phyloP scores from a whole-genome alignment of 2,329 filamentous ascomycete genomes.

The Sporothrix variecibatus region DNA sequence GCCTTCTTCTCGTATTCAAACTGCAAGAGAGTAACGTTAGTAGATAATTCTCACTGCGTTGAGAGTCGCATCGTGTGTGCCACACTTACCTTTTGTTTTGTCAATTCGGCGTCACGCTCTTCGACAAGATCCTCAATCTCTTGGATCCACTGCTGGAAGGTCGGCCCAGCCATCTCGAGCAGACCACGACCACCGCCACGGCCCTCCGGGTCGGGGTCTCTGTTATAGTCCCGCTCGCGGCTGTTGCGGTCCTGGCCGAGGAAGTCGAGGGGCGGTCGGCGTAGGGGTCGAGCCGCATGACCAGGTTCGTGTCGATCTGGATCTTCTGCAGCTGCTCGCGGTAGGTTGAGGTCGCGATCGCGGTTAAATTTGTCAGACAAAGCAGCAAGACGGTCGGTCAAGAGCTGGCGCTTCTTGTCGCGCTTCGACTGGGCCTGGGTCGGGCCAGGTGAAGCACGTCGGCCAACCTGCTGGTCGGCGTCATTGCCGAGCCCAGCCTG shows the following conservation, averaged over 20 bases:
- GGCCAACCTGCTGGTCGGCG: conserved; percentile 32
- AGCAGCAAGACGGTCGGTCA: conserved; percentile 75
- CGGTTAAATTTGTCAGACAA: conserved; percentile 77
- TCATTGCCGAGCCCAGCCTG: conserved; percentile 22
- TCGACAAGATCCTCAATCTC: conserved; percentile 88
- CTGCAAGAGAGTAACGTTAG: conserved; percentile 42
- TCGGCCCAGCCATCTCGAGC: conserved; percentile 75
- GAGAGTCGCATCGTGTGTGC: not conserved
- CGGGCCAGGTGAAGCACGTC: conserved; percentile 39
- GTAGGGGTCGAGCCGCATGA: conserved; percentile 84
- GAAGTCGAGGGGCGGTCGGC: conserved; percentile 50
- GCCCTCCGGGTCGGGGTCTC: conserved; percentile 40
- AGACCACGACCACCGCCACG: conserved; percentile 53
- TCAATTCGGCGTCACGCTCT: conserved; percentile 79
- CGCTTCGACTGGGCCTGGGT: conserved; percentile 71
- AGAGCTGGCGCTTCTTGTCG: conserved; percentile 83
- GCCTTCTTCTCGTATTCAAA: conserved; percentile 65
- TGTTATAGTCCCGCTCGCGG: conserved; percentile 39
- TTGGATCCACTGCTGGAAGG: conserved; percentile 82
- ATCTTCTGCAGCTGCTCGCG: conserved; percentile 86
- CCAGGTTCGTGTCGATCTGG: conserved; percentile 86
- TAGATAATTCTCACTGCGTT: not conserved
- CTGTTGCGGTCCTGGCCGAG: conserved; percentile 36
- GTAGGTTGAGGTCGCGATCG: conserved; percentile 81
- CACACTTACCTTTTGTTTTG: conserved; percentile 71